Base-by-base conservation (phyloP, 2,329 filamentous ascomycete genomes). In the Sporothrix humicola region DNA sequence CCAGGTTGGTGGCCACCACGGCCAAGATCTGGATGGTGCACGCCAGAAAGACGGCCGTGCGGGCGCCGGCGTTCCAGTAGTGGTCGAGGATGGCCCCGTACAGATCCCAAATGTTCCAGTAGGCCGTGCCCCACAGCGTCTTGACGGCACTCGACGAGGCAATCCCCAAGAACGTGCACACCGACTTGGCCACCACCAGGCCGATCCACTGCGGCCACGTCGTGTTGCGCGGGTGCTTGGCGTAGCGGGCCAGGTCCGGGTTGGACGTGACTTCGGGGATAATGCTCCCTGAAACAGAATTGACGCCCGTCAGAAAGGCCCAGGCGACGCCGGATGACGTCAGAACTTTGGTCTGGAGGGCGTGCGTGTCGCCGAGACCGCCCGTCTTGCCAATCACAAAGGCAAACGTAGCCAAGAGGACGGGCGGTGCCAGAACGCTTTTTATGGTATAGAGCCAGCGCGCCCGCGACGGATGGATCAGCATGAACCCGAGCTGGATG, bases 101-200 rank as follows among this genome's bases (percentile, higher is more conserved):
- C 37, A 78, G 54, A 42, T 76, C 77, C 52, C 23, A 73, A 20
- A 73, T 73, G 10, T 84, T 78, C 77, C 77, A 78, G 46, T 75
- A 72, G 0, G 72, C 77, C 66, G 81, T 77, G n/a, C 80, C 82
- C 80, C 82, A 85, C 15, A 77, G 76, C 65, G 83, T 82, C 76
- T 84, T 83, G 72, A 84, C 82, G 3, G 83, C 82, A 0, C 82
- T 80, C 0, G 83, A 84, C 0, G 81, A 79, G 26, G 84, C 77
- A 71, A 85, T 85, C 20, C 84, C 84, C 9, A 85, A 77, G 54
- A 77, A 77, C 65, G 83, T 82, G 76, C 84, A 83, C 70, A 84
- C 82, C 4, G 83, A 82, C 2, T 82, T 80, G 0, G 83, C 84
- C 0, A 81, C 78, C n/a, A 85, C 77, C 71, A 85, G 84, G 9